These are phyloP conservation scores for Barnettozyma botsteinii DNA, from an alignment of 805 yeast genomes.

Conservation along the genomic window DNA sequence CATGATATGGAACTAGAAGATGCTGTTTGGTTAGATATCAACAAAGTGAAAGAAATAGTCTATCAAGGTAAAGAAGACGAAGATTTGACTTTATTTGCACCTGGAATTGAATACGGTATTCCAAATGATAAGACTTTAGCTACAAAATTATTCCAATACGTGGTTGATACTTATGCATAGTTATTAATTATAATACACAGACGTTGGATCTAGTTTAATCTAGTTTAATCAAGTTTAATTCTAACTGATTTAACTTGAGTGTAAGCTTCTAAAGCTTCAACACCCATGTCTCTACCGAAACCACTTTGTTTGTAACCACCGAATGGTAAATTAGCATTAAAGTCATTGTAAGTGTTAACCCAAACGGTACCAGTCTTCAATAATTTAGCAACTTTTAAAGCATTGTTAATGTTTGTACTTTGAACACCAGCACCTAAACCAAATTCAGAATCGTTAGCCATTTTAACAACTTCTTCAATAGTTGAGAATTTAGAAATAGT, in stretches of 20 bases:
- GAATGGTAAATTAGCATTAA: constrained; percentile 69
- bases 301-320: constrained; percentile 81
- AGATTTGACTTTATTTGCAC: constrained; percentile 11
- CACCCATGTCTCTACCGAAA: constrained; percentile 83
- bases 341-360: constrained; percentile 76
- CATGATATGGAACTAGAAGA: constrained; percentile 83
- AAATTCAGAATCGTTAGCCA: constrained; percentile 65
- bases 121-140: constrained; percentile 26
- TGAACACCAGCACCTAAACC: constrained; percentile 82
- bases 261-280: constrained; percentile 68
- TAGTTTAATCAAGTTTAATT: constrained; percentile 37
- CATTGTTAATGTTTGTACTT: constrained; percentile 55
- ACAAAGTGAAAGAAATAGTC: constrained; percentile 39
- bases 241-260: constrained; percentile 73
- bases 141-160: constrained; percentile 19
- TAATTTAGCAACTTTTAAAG: constrained; percentile 55
- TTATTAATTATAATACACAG: too few species aligned
- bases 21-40: constrained; percentile 75
- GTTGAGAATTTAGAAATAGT: constrained; percentile 62
- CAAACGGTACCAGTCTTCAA: constrained; percentile 72
- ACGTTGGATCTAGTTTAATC: too few species aligned
- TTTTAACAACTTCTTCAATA: constrained; percentile 56
- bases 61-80: constrained; percentile 24
- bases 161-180: constrained; percentile 16
- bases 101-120: constrained; percentile 17